Conservation (phyloP, 345 rosid species). For the Sapria himalayana region DNA sequence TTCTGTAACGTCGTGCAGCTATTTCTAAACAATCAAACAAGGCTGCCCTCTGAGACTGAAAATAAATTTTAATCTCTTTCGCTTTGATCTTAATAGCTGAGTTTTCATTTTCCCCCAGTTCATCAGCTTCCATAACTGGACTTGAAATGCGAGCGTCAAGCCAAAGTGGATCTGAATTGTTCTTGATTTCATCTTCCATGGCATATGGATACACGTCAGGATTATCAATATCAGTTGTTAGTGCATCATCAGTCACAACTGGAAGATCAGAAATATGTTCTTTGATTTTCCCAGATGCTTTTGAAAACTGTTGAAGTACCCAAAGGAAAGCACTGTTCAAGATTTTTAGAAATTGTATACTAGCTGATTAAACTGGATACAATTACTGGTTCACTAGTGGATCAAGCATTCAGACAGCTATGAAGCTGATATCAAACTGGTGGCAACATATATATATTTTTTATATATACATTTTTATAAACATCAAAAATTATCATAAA, state of each 20-base stretch:
- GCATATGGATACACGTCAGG: conserved; percentile 13
- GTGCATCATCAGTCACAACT: conserved; percentile 40
- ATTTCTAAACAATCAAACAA: conserved; percentile 69
- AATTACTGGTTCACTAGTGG: too few species aligned
- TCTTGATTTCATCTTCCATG: conserved; percentile 19
- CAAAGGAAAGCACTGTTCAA: too few species aligned
- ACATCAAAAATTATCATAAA: too few species aligned
- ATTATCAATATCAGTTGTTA: conserved; percentile 14
- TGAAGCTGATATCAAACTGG: too few species aligned
- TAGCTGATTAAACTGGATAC: too few species aligned
- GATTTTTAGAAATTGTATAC: too few species aligned
- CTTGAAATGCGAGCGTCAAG: conserved; percentile 54
- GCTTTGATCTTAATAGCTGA: conserved; percentile 16
- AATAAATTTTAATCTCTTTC: conserved; percentile 41
- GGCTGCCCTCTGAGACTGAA: conserved; percentile 64
- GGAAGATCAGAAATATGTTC: conserved; percentile 56
- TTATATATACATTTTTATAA: too few species aligned
- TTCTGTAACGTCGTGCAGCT: conserved; percentile 73
- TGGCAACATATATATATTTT: too few species aligned
- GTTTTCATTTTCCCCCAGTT: conserved; percentile 35
- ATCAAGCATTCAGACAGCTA: too few species aligned
- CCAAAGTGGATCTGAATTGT: conserved; percentile 78
- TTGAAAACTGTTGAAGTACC: conserved; percentile 84
- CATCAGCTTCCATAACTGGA: conserved; percentile 35
- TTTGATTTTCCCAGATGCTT: conserved; percentile 40